Evolutionary conservation across 805 yeast genomes (phyloP).

Genomic region (Saturnispora silvae): DNA sequence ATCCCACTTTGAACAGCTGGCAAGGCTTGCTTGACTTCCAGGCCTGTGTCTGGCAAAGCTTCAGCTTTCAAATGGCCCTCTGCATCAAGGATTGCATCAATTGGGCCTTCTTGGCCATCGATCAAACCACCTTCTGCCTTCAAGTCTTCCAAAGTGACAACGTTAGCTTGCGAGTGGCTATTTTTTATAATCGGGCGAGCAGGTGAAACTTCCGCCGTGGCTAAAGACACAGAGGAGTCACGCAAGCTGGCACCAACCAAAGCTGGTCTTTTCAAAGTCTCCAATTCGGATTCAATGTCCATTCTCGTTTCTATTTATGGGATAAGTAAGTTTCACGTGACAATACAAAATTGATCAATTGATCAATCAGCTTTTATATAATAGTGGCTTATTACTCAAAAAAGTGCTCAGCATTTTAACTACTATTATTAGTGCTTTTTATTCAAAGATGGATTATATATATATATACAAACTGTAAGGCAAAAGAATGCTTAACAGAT

Average conservation of each 20-base stretch:
- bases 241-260: constrained; percentile 41
- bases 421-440: too few species aligned
- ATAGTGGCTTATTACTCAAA: too few species aligned
- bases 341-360: neutral
- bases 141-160: constrained; percentile 26
- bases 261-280: constrained; percentile 45
- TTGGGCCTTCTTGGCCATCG: constrained; percentile 48
- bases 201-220: constrained; percentile 11
- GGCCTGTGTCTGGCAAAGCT: constrained; percentile 26
- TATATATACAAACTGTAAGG: too few species aligned
- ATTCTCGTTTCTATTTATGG: constrained; percentile 16
- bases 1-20: neutral
- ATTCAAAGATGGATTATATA: too few species aligned
- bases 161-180: constrained; percentile 22
- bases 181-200: constrained; percentile 35
- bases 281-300: constrained; percentile 45
- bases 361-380: neutral
- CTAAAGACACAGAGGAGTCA: constrained; percentile 14
- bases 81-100: constrained; percentile 41
- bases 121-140: constrained; percentile 41
- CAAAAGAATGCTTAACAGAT: too few species aligned
- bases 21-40: neutral
- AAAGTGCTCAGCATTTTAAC: neutral
- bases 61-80: constrained; percentile 43
- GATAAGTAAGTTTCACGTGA: neutral